Evolutionary conservation across 345 rosid genomes (phyloP), one percentile per base, ranked within the genome.

Genomic region (Schrenkiella parvula): DNA sequence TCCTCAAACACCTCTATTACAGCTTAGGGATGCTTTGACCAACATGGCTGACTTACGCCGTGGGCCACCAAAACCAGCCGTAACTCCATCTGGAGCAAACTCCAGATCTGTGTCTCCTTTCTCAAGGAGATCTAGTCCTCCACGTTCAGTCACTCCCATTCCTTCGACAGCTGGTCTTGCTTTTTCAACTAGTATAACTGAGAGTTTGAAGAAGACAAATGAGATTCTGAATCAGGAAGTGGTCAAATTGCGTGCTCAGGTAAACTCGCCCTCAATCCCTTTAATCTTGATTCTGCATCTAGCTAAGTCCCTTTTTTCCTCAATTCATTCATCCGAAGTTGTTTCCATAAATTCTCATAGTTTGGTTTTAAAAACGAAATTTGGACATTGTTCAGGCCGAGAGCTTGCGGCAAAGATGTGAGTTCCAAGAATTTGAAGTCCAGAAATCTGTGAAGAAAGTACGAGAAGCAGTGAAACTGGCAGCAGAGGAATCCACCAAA

Each of bases 61-160:
- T 61, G 80, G 75, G 29, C 82, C 82, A 65, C 95, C 95, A 14
- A 91, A 84, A 75, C 88, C 93, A 43, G 82, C 84, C 55, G 83
- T 82, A 41, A 82, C 86, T 64, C 83, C 89, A 15, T 91, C 96
- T 60, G 97, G 91, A 64, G 89, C 80, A 62, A 91, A 84, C 82
- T 95, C 99, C 18, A 84, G 97, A 81, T 89, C 99, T 0, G 91
- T 95, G 66, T 95, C 99, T 32, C 99, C 96, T 80, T 91, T 95
- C 82, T 91, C 97, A 11, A 84, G 95, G 83, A 91, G 86, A 76
- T 83, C 96, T 61, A 91, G 99, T 66, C 98, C 99, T 19, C 96
- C 98, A 44, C 95, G 96, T 64, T 95, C 92, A 68, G 92, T 91
- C 14, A 95, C 99, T 19, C 98, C 98, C 34, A 85, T 95, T 69